Conservation (phyloP, 2,329 filamentous ascomycete species). For the Alternaria solani region DNA sequence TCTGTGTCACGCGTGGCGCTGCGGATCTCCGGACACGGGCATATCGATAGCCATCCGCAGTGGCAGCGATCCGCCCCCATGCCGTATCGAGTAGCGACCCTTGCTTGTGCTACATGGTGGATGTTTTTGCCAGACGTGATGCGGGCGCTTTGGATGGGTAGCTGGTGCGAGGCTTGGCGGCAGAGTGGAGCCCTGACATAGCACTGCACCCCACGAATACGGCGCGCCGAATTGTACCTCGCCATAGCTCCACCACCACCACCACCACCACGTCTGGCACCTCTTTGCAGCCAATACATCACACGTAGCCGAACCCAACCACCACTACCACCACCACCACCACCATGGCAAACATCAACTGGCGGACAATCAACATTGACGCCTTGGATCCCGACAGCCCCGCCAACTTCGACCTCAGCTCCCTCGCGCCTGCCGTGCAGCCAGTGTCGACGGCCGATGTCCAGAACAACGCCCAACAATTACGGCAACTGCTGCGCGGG, state of each 20-base stretch:
- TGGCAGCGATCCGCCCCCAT: constrained; percentile 38
- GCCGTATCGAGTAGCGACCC: constrained; percentile 41
- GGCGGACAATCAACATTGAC: constrained; percentile 94
- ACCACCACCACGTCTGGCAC: constrained; percentile 21
- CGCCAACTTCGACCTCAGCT: constrained; percentile 87
- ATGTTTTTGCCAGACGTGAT: constrained; percentile 29
- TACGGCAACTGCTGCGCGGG: constrained; percentile 85
- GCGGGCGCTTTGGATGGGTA: constrained; percentile 31
- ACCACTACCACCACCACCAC: constrained; percentile 17
- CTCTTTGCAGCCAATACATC: background rate
- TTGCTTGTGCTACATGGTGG: constrained; percentile 45
- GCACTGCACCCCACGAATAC: constrained; percentile 37
- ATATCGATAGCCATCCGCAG: constrained; percentile 28
- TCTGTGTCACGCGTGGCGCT: constrained; percentile 39
- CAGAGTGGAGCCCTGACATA: constrained; percentile 34
- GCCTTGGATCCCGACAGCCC: constrained; percentile 88
- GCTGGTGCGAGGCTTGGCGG: constrained; percentile 34
- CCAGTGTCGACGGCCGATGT: constrained; percentile 80
- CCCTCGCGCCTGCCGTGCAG: constrained; percentile 78
- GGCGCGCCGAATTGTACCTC: constrained; percentile 30
- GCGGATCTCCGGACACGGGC: constrained; percentile 32
- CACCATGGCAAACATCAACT: constrained; percentile 64
- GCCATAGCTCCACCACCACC: constrained; percentile 29
- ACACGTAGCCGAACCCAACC: background rate
- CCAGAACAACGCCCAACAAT: constrained; percentile 78